These are phyloP conservation scores for Endocarpon pusillum DNA, from an alignment of 495 filamentous ascomycete genomes.

Conservation along the genomic window DNA sequence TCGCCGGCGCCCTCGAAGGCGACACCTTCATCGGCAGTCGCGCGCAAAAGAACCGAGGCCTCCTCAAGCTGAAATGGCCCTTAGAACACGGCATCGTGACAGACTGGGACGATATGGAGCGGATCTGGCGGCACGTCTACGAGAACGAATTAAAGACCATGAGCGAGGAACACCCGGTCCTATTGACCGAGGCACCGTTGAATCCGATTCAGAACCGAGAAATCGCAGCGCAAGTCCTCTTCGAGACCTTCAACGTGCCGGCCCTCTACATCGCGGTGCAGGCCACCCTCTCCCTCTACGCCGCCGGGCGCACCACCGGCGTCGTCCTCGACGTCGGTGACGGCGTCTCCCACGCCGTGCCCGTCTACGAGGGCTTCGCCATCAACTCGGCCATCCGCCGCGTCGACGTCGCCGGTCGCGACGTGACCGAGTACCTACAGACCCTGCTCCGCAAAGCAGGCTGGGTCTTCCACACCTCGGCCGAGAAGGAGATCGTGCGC, in stretches of 20 bases:
- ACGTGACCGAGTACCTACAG: slow-evolving; percentile 94
- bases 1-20: slow-evolving; percentile 89
- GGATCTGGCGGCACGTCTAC: slow-evolving; percentile 88
- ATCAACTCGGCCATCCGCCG: slow-evolving; percentile 86
- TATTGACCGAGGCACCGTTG: slow-evolving; percentile 90
- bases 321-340: slow-evolving; percentile 92
- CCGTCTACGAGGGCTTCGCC: slow-evolving; percentile 95
- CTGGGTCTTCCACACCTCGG: slow-evolving; percentile 90
- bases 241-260: slow-evolving; percentile 97
- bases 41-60: slow-evolving; percentile 78
- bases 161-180: slow-evolving; percentile 95
- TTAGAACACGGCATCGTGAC: slow-evolving; percentile 97
- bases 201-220: slow-evolving; percentile 94
- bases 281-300: slow-evolving; percentile 90
- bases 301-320: slow-evolving; percentile 88
- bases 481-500: slow-evolving; percentile 93
- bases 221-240: slow-evolving; percentile 91
- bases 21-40: slow-evolving; percentile 93
- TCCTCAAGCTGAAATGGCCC: slow-evolving; percentile 89
- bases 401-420: slow-evolving; percentile 94
- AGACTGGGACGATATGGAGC: slow-evolving; percentile 99
- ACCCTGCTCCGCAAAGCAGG: slow-evolving; percentile 80
- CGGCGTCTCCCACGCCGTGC: slow-evolving; percentile 92
- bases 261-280: slow-evolving; percentile 95
- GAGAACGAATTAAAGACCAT: slow-evolving; percentile 78